These are phyloP conservation scores for Dactylellina cionopaga DNA, from an alignment of 2,329 filamentous ascomycete genomes.

Conservation along the genomic window DNA sequence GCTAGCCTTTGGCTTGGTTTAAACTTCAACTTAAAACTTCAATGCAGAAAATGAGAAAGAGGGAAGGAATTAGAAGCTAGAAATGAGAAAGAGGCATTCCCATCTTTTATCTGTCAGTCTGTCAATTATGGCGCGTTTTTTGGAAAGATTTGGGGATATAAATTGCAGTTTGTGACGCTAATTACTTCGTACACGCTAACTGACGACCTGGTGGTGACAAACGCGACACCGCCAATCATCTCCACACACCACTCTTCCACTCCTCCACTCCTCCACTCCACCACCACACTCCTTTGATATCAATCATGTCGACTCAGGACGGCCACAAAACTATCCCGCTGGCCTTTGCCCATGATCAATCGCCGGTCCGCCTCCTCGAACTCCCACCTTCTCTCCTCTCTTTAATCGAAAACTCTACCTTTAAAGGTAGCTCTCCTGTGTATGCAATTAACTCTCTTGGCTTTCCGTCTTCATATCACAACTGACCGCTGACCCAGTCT, in stretches of 20 bases:
- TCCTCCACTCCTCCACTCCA: background rate
- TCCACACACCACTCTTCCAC: background rate
- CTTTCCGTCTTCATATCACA: background rate
- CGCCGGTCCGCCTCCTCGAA: constrained; percentile 56
- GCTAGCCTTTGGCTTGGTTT: too few relatives aligned
- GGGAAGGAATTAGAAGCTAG: too few relatives aligned
- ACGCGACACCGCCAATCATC: constrained; percentile 5
- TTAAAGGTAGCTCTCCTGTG: constrained; percentile 53
- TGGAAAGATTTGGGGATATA: too few relatives aligned
- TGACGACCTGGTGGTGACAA: background rate
- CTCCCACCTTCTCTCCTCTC: constrained; percentile 55
- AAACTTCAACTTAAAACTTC: too few relatives aligned
- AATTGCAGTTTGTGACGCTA: too few relatives aligned
- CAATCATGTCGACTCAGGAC: constrained; percentile 55
- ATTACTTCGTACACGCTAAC: too few relatives aligned
- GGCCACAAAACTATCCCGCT: constrained; percentile 53
- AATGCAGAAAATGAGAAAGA: too few relatives aligned
- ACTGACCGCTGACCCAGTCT: constrained; percentile 50
- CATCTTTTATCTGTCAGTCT: too few relatives aligned
- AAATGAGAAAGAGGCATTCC: too few relatives aligned
- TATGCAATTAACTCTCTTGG: constrained; percentile 23
- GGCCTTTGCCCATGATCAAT: constrained; percentile 54
- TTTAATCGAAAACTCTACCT: constrained; percentile 53
- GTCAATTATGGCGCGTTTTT: too few relatives aligned
- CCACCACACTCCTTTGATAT: background rate